phyloP scores from a whole-genome alignment of 257 asterid species.

The Linaria vulgaris region DNA sequence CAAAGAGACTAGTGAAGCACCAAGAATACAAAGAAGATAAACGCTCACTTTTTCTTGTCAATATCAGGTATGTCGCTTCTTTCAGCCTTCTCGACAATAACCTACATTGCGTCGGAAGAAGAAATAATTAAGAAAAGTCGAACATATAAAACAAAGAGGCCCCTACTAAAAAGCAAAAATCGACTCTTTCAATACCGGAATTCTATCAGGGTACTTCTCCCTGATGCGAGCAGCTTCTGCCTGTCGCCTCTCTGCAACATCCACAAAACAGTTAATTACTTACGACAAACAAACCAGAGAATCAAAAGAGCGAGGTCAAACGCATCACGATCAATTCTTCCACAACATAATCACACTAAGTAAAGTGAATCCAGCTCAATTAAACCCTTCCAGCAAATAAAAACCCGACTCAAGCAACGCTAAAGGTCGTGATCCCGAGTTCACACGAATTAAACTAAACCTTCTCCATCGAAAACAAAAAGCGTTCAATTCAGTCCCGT shows the following conservation, averaged over 20 bases:
- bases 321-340: too few relatives aligned
- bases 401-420: too few relatives aligned
- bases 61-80: conserved; percentile 92
- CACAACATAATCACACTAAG: too few relatives aligned
- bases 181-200: conserved; percentile 56
- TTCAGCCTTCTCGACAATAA: conserved; percentile 89
- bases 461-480: too few relatives aligned
- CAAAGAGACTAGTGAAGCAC: background rate
- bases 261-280: too few relatives aligned
- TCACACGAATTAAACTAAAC: too few relatives aligned
- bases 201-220: conserved; percentile 98
- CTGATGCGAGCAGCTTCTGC: conserved; percentile 95
- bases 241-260: conserved; percentile 80
- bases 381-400: too few relatives aligned
- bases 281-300: too few relatives aligned
- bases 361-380: too few relatives aligned
- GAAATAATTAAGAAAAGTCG: background rate
- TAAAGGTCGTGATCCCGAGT: too few relatives aligned
- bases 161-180: background rate
- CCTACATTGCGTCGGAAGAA: conserved; percentile 43
- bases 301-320: too few relatives aligned
- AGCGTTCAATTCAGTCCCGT: too few relatives aligned
- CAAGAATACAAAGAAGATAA: background rate
- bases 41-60: conserved; percentile 87
- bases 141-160: background rate